A percentile compares a stretch with the other conserved stretches of the same genome.
These are phyloP conservation scores for Piedraia hortae DNA, from an alignment of 2,329 filamentous ascomycete genomes.

Conservation along the genomic window DNA sequence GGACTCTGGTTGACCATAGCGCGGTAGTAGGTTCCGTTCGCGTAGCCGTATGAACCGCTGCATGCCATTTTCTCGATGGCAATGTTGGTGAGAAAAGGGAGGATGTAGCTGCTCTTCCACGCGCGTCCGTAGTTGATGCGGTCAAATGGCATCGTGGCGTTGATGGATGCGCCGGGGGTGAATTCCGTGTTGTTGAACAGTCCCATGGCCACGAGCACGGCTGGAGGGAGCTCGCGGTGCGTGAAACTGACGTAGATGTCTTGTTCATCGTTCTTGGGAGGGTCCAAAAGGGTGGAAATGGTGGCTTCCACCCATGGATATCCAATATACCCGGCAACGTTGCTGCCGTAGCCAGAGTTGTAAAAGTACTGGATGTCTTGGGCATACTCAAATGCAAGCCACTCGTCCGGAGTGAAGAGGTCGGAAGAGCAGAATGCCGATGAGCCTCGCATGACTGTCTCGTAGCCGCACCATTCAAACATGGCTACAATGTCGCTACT, in stretches of 20 bases:
- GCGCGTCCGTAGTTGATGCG: conserved; percentile 33
- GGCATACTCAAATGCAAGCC: conserved; percentile 35
- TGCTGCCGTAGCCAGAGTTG: conserved; percentile 36
- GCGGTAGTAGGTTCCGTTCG: conserved; percentile 20
- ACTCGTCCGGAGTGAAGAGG: conserved; percentile 33
- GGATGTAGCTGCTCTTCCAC: conserved; percentile 34
- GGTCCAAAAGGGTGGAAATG: conserved; percentile 21
- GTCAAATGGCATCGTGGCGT: conserved; percentile 36
- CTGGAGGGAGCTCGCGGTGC: conserved; percentile 39
- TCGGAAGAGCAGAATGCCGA: conserved; percentile 31
- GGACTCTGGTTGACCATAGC: conserved; percentile 25
- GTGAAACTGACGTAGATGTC: conserved; percentile 42
- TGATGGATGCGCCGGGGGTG: conserved; percentile 24
- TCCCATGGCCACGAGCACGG: conserved; percentile 37
- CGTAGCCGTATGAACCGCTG: conserved; percentile 25
- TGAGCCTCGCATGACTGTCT: conserved; percentile 33
- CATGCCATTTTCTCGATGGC: conserved; percentile 39
- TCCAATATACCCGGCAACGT: conserved; percentile 29
- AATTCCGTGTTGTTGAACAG: conserved; percentile 40
- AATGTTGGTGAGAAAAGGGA: conserved; percentile 39
- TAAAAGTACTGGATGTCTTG: conserved; percentile 45
- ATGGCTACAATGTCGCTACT: conserved; percentile 34
- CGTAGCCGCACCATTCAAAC: conserved; percentile 44
- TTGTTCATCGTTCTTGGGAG: conserved; percentile 17
- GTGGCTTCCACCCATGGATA: conserved; percentile 40